phyloP scores from a whole-genome alignment of 805 yeast genomes.

The Candida chilensis region DNA sequence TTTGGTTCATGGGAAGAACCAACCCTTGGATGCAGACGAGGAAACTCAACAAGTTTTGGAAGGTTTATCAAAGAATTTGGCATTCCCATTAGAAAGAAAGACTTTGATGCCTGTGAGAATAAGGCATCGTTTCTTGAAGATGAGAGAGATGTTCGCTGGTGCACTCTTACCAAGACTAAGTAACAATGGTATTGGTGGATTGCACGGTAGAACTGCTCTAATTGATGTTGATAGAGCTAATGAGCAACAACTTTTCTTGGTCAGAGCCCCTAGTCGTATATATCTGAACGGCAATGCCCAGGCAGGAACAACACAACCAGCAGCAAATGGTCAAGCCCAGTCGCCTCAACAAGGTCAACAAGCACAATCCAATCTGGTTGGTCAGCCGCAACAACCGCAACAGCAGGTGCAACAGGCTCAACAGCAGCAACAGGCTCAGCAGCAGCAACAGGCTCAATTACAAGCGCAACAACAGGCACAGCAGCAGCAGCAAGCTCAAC shows the following conservation, averaged over 20 bases:
- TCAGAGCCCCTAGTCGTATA: slow-evolving; percentile 39
- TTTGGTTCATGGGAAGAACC: slow-evolving; percentile 35
- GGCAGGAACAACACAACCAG: slow-evolving; percentile 3
- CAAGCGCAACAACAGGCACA: slow-evolving; percentile 1
- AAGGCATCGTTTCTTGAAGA: slow-evolving; percentile 68
- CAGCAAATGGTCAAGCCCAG: slow-evolving; percentile 1
- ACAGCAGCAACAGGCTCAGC: slow-evolving; percentile 3
- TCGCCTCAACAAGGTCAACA: slow-evolving; percentile 7
- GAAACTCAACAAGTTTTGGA: slow-evolving; percentile 88
- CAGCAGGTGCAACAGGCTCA: slow-evolving; percentile 5
- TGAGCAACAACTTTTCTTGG: slow-evolving; percentile 48
- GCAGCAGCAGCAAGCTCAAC: slow-evolving; percentile 5
- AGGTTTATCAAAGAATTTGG: slow-evolving; percentile 74
- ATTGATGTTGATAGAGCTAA: slow-evolving; percentile 65
- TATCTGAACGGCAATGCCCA: slow-evolving; percentile 10
- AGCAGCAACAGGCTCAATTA: slow-evolving; percentile 3
- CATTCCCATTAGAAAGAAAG: slow-evolving; percentile 76
- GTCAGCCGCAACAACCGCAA: slow-evolving; percentile 1
- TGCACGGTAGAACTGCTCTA: slow-evolving; percentile 73
- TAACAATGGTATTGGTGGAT: slow-evolving; percentile 58
- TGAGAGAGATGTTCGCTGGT: slow-evolving; percentile 91
- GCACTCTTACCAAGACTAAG: slow-evolving; percentile 62
- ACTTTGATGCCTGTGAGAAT: slow-evolving; percentile 61
- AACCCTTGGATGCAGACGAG: slow-evolving; percentile 74
- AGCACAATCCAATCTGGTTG: slow-evolving; percentile 1